phyloP scores from a whole-genome alignment of 192 early-diverging fungal species.

The Helicostylum pulchrum region DNA sequence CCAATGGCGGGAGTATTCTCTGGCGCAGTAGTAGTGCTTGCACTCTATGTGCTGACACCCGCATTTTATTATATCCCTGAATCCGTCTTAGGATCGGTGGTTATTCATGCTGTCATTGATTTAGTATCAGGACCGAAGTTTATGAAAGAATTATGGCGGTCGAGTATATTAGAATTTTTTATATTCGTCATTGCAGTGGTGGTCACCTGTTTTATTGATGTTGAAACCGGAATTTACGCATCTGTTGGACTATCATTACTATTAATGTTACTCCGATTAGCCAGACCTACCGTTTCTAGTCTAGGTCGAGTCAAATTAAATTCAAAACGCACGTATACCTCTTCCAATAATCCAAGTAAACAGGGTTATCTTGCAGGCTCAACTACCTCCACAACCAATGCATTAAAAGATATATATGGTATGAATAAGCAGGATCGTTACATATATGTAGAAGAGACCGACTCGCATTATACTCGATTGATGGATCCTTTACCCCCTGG shows the following conservation, averaged over 20 bases:
- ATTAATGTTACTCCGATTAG: slow-evolving; percentile 71
- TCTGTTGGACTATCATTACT: slow-evolving; percentile 67
- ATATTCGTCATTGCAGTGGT: slow-evolving; percentile 47
- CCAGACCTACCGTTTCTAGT: slow-evolving; percentile 55
- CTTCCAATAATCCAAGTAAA: too few relatives aligned
- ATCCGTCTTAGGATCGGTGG: slow-evolving; percentile 73
- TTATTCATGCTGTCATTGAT: slow-evolving; percentile 70
- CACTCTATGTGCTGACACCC: slow-evolving; percentile 73
- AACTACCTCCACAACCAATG: not conserved
- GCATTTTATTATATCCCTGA: slow-evolving; percentile 83
- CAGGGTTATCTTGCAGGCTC: too few relatives aligned
- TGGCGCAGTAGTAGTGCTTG: slow-evolving; percentile 66
- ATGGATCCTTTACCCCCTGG: slow-evolving; percentile 45
- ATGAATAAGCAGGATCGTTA: slow-evolving; percentile 8
- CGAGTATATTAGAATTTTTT: slow-evolving; percentile 45
- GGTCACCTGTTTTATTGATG: slow-evolving; percentile 58
- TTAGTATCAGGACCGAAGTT: slow-evolving; percentile 60
- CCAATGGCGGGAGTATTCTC: slow-evolving; percentile 76
- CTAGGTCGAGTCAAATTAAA: slow-evolving; percentile 34
- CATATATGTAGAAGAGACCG: slow-evolving; percentile 24
- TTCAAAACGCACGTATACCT: too few relatives aligned
- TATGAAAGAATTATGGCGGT: slow-evolving; percentile 58
- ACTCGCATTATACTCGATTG: slow-evolving; percentile 11
- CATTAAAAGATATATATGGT: slow-evolving; percentile 3
- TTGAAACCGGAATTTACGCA: slow-evolving; percentile 70